Percentiles rank a stretch among this genome's conserved stretches.
These are phyloP conservation scores for Fusarium newnesense DNA, from an alignment of 2,329 filamentous ascomycete species.

Conservation along the genomic window DNA sequence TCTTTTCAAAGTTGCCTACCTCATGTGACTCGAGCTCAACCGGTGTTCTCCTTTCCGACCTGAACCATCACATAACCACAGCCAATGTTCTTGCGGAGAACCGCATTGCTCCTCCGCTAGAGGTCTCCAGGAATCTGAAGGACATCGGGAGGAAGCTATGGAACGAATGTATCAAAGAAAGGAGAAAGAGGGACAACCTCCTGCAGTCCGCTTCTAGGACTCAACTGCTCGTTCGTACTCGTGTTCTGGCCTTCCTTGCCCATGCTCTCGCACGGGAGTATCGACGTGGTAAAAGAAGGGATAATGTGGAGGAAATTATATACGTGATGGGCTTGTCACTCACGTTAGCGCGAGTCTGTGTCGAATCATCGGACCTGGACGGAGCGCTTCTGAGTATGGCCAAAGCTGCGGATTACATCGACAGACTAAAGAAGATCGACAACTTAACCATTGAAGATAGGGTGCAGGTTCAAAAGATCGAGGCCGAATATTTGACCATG, in stretches of 20 bases:
- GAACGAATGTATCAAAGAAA: constrained; percentile 71
- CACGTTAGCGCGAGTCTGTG: constrained; percentile 66
- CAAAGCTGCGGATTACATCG: constrained; percentile 67
- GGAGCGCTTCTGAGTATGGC: constrained; percentile 71
- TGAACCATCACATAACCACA: constrained; percentile 43
- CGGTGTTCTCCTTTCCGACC: constrained; percentile 53
- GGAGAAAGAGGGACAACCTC: constrained; percentile 38
- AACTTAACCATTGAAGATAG: background rate
- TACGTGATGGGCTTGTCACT: constrained; percentile 75
- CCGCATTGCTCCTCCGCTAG: background rate
- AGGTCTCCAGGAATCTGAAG: constrained; percentile 60
- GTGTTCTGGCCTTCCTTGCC: constrained; percentile 73
- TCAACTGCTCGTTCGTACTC: constrained; percentile 52
- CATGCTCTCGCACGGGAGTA: constrained; percentile 66
- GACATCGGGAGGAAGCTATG: constrained; percentile 68
- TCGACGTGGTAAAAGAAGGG: constrained; percentile 38
- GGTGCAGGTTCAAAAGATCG: constrained; percentile 49
- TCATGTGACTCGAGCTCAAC: constrained; percentile 48
- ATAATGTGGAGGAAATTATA: constrained; percentile 53
- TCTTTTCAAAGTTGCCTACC: constrained; percentile 39
- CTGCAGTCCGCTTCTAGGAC: constrained; percentile 31
- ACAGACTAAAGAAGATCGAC: constrained; percentile 27
- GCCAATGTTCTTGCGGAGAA: constrained; percentile 28
- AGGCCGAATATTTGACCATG: constrained; percentile 72
- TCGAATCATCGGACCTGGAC: constrained; percentile 65